These are phyloP conservation scores for Cadophora sp. DNA, from an alignment of 2,329 filamentous ascomycete species.

Conservation along the genomic window DNA sequence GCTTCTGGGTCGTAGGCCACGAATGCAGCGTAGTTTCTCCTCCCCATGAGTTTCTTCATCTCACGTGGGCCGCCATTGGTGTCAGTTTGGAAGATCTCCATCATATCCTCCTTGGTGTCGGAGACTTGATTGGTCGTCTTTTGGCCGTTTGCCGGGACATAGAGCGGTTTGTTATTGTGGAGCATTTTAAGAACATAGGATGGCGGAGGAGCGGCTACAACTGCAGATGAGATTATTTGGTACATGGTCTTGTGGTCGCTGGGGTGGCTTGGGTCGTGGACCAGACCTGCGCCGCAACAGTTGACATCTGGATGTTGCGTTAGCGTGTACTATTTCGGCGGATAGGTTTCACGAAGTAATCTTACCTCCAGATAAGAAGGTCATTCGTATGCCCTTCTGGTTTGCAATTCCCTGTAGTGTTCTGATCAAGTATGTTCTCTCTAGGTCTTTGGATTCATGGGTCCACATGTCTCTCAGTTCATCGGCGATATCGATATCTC, in stretches of 20 bases:
- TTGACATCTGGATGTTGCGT: constrained; percentile 69
- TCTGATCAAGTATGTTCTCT: constrained; percentile 94
- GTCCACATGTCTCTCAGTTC: constrained; percentile 98
- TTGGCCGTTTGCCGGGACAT: constrained; percentile 89
- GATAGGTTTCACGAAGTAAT: neutral
- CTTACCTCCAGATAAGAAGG: constrained; percentile 87
- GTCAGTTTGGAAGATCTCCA: constrained; percentile 98
- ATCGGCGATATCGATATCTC: constrained; percentile 92
- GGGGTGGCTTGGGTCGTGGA: constrained; percentile 92
- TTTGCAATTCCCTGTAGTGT: constrained; percentile 95
- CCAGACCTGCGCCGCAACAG: constrained; percentile 86
- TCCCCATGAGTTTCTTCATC: constrained; percentile 89
- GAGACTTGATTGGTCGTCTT: constrained; percentile 74
- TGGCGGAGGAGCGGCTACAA: constrained; percentile 87
- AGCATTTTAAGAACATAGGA: constrained; percentile 91
- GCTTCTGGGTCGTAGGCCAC: constrained; percentile 93
- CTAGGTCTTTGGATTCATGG: constrained; percentile 95
- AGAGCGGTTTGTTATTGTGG: constrained; percentile 93
- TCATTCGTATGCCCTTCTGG: constrained; percentile 95
- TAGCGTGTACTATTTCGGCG: constrained; percentile 26
- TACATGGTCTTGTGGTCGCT: constrained; percentile 99
- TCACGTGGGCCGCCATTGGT: constrained; percentile 84
- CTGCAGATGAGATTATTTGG: constrained; percentile 90
- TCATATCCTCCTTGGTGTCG: constrained; percentile 99
- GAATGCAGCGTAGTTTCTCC: constrained; percentile 90